These are phyloP conservation scores for Aspergillus puulaauensis DNA, from an alignment of 2,329 filamentous ascomycete genomes.

Conservation along the genomic window DNA sequence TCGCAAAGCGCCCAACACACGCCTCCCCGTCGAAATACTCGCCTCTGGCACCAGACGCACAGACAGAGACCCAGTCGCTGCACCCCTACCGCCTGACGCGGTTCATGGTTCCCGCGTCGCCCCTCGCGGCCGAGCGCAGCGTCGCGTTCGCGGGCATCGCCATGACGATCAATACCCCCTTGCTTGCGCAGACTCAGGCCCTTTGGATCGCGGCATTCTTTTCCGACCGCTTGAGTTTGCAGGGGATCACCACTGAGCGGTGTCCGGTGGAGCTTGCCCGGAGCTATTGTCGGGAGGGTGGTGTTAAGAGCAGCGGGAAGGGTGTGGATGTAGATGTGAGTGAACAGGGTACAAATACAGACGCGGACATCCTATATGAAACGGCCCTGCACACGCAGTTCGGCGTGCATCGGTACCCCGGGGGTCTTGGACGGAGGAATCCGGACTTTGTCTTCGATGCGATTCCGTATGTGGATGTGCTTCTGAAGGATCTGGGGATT, in stretches of 20 bases:
- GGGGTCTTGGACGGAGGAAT: slow-evolving; percentile 57
- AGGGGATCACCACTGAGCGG: slow-evolving; percentile 14
- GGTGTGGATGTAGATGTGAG: no score
- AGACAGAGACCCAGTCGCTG: slow-evolving; percentile 18
- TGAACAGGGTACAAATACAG: not conserved
- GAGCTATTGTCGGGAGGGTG: no score
- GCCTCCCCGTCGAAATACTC: slow-evolving; percentile 20
- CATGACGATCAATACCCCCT: slow-evolving; percentile 46
- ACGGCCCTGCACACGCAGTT: slow-evolving; percentile 67
- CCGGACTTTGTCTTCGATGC: slow-evolving; percentile 73
- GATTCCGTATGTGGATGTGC: slow-evolving; percentile 69
- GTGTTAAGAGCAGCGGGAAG: not conserved
- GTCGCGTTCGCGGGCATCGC: slow-evolving; percentile 52
- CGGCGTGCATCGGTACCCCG: slow-evolving; percentile 64
- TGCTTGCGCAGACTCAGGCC: slow-evolving; percentile 50
- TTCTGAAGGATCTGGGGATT: slow-evolving; percentile 66
- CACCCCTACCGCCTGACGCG: slow-evolving; percentile 50
- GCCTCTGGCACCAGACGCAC: slow-evolving; percentile 34
- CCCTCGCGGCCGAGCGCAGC: slow-evolving; percentile 41
- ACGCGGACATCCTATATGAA: slow-evolving; percentile 48
- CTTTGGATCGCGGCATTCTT: slow-evolving; percentile 69
- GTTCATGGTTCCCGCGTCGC: slow-evolving; percentile 46
- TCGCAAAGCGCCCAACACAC: slow-evolving; percentile 44
- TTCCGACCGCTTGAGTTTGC: slow-evolving; percentile 47
- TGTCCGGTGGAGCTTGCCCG: slow-evolving; percentile 18